Conservation (phyloP, 2,329 filamentous ascomycete species). For the Erysiphe neolycopersici region DNA sequence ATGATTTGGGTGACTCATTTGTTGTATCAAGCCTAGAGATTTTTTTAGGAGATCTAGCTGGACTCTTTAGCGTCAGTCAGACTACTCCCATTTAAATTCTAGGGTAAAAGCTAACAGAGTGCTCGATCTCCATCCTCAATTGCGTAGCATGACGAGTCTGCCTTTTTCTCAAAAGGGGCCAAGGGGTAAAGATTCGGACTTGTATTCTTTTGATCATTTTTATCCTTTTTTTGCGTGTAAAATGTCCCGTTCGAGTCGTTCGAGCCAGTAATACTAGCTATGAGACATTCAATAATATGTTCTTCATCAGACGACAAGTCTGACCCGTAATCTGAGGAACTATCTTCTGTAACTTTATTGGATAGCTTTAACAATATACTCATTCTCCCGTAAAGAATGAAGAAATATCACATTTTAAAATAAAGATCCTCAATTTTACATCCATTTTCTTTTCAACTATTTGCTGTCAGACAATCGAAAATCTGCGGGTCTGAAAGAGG, state of each 20-base stretch:
- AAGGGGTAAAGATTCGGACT: no score
- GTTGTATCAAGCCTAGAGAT: neutral
- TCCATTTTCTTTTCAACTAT: no score
- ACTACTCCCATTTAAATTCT: conserved; percentile 5
- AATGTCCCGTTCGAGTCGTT: neutral
- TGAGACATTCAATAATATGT: conserved; percentile 22
- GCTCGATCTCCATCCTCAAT: no score
- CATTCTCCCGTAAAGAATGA: no score
- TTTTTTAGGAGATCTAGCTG: conserved; percentile 20
- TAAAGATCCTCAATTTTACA: no score
- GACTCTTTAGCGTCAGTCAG: conserved; percentile 37
- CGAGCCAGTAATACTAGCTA: conserved; percentile 9
- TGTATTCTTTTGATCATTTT: neutral
- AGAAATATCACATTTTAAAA: no score
- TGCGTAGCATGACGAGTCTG: no score
- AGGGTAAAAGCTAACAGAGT: neutral
- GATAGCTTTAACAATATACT: no score
- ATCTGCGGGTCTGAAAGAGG: no score
- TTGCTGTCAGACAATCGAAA: no score
- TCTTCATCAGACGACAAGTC: conserved; percentile 32
- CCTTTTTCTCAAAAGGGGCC: no score
- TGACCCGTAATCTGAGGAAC: conserved; percentile 27
- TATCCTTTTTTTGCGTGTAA: neutral
- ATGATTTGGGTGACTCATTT: neutral
- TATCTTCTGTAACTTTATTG: no score